phyloP scores from a whole-genome alignment of 768 basidiomycete genomes.

The Suillus lakei region DNA sequence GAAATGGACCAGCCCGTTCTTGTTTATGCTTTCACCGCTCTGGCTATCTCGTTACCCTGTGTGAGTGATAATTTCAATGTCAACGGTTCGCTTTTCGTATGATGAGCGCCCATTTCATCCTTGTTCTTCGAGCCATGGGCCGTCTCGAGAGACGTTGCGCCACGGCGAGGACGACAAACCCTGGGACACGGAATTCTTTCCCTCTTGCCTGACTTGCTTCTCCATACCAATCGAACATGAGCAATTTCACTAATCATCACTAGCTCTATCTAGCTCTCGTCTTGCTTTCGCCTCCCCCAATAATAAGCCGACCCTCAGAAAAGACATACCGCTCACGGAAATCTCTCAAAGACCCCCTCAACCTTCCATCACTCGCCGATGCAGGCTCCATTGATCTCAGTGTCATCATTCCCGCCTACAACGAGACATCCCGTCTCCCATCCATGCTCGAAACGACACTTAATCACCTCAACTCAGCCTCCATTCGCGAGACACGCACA shows the following conservation, averaged over 20 bases:
- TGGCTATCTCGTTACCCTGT: slow-evolving; percentile 27
- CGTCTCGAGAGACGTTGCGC: slow-evolving; percentile 51
- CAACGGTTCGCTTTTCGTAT: slow-evolving; percentile 11
- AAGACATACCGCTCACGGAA: slow-evolving; percentile 64
- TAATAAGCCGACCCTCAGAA: slow-evolving; percentile 68
- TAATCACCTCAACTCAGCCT: slow-evolving; percentile 55
- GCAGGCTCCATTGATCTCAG: slow-evolving; percentile 69
- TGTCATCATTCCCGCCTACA: slow-evolving; percentile 90
- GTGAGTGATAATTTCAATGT: slow-evolving; percentile 28
- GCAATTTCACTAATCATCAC: slow-evolving; percentile 18
- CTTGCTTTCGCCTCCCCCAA: slow-evolving; percentile 74
- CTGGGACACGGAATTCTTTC: slow-evolving; percentile 51
- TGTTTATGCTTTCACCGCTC: slow-evolving; percentile 23
- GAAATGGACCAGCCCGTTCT: slow-evolving; percentile 33
- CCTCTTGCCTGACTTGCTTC: slow-evolving; percentile 41
- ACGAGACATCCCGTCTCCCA: slow-evolving; percentile 84
- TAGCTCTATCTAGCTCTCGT: slow-evolving; percentile 75
- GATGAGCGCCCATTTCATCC: slow-evolving; percentile 83
- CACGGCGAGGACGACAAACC: slow-evolving; percentile 64
- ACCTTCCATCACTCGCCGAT: slow-evolving; percentile 60
- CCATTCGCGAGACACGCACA: slow-evolving; percentile 47
- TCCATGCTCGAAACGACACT: slow-evolving; percentile 82
- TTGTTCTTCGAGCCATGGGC: slow-evolving; percentile 91
- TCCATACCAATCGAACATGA: slow-evolving; percentile 9
- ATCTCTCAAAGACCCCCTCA: slow-evolving; percentile 57